Percentiles rank a stretch among this genome's conserved stretches.
Conservation (phyloP, 371 early-diverging fungal species). For the Rhizopus delemar region DNA sequence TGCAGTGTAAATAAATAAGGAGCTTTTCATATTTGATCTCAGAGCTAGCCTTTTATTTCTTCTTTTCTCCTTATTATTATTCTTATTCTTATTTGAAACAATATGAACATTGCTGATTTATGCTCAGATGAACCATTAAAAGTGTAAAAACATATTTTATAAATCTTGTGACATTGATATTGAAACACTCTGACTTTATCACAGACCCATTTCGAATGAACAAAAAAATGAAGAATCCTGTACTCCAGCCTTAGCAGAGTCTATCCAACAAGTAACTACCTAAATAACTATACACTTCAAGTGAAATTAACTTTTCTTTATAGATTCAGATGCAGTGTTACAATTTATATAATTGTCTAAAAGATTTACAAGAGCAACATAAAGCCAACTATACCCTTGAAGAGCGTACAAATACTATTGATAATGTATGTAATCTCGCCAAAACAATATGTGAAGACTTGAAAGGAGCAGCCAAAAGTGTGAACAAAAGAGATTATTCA, state of each 20-base stretch:
- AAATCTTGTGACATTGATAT: too few species aligned
- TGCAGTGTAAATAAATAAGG: conserved; percentile 8
- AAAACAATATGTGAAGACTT: conserved; percentile 1
- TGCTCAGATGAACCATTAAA: conserved; percentile 1
- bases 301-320: background rate
- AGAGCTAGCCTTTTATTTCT: background rate
- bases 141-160: background rate
- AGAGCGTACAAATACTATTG: conserved; percentile 15
- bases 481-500: background rate
- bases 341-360: conserved; percentile 19
- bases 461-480: background rate
- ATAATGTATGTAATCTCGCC: conserved; percentile 14
- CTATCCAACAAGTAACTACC: too few species aligned
- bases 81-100: too few species aligned
- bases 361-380: conserved; percentile 15
- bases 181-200: background rate
- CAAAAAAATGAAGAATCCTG: too few species aligned
- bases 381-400: background rate
- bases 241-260: background rate
- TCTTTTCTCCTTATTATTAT: background rate
- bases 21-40: background rate
- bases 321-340: conserved; percentile 19
- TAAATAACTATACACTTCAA: too few species aligned
- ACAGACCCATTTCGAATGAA: too few species aligned
- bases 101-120: background rate